These are phyloP conservation scores for Fraxinus pennsylvanica DNA, from an alignment of 257 asterid genomes.

Conservation along the genomic window DNA sequence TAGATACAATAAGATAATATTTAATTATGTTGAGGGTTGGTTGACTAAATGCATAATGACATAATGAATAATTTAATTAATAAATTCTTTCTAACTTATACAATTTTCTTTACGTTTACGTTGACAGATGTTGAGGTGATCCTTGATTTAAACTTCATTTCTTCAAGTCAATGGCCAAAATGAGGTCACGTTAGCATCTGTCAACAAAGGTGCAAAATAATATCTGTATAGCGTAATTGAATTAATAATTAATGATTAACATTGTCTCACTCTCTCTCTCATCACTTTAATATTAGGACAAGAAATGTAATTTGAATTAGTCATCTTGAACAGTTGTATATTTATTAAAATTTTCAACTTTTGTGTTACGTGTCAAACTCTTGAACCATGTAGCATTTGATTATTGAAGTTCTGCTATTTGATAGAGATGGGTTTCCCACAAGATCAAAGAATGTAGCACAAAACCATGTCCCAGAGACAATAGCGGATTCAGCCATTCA, in stretches of 20 bases:
- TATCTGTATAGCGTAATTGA: too few species aligned
- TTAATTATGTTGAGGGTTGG: slow-evolving; percentile 7
- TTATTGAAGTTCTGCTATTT: background rate
- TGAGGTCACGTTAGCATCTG: too few species aligned
- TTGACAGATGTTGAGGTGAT: too few species aligned
- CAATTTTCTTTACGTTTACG: too few species aligned
- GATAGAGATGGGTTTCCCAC: slow-evolving; percentile 7
- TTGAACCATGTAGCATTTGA: background rate
- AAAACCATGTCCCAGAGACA: slow-evolving; percentile 18
- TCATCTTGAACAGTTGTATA: background rate
- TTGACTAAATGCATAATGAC: slow-evolving; percentile 25
- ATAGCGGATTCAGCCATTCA: too few species aligned
- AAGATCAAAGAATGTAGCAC: background rate
- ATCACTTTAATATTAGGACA: slow-evolving; percentile 21
- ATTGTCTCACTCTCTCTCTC: slow-evolving; percentile 5
- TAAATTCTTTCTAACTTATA: too few species aligned
- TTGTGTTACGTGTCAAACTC: background rate
- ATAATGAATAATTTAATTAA: background rate
- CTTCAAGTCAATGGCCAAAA: too few species aligned
- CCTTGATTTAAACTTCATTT: too few species aligned
- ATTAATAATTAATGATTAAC: background rate
- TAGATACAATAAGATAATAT: background rate
- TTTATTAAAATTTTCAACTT: background rate
- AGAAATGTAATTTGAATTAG: background rate
- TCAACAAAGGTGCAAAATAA: too few species aligned